Percentiles rank a stretch among this genome's conserved stretches.
Conservation (phyloP, 2,329 filamentous ascomycete species). For the Diaporthe sp. region DNA sequence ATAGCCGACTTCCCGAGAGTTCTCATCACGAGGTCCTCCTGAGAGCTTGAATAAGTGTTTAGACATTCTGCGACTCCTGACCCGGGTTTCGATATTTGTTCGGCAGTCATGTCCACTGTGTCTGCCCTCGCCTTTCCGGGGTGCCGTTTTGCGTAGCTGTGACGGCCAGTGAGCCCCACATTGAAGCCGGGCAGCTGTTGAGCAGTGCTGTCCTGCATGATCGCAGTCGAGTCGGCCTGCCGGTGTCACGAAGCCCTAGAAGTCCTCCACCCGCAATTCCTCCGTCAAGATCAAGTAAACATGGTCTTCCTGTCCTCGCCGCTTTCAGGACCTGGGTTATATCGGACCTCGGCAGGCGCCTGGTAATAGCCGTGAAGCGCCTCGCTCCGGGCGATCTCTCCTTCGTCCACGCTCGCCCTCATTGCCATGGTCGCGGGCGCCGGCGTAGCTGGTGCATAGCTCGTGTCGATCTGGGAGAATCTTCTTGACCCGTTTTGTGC, state of each 20-base stretch:
- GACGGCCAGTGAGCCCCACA: background rate
- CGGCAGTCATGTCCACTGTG: background rate
- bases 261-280: background rate
- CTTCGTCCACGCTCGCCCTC: conserved; percentile 23
- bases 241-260: background rate
- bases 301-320: conserved; percentile 18
- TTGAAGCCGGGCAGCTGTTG: background rate
- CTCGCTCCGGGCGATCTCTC: conserved; percentile 14
- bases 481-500: background rate
- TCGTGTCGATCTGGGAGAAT: conserved; percentile 8
- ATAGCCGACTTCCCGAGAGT: background rate
- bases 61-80: background rate
- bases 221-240: background rate
- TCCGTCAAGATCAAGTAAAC: conserved; percentile 8
- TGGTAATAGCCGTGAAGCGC: conserved; percentile 20
- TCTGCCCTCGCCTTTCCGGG: too few relatives aligned
- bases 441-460: background rate
- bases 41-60: too few relatives aligned
- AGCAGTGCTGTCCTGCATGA: background rate
- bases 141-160: background rate
- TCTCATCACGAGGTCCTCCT: background rate
- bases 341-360: background rate
- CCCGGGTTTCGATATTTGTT: background rate
- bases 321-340: background rate
- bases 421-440: conserved; percentile 8